Percentiles rank a stretch among this genome's conserved stretches.
Conservation (phyloP, 352 stramenopile genomes). For the Phytophthora brassicae region DNA sequence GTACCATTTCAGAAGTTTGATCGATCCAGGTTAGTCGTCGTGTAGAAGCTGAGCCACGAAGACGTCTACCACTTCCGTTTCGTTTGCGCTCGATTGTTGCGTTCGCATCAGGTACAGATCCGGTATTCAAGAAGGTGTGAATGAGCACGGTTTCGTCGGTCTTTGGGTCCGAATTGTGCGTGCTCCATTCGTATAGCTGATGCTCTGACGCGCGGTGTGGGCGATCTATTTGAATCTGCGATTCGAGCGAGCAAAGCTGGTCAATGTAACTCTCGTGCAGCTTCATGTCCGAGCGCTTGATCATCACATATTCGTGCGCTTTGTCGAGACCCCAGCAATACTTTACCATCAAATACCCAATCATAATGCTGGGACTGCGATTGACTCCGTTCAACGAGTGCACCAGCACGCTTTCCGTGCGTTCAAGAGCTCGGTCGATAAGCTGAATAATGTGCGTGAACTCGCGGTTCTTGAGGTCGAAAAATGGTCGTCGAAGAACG, state of each 20-base stretch:
- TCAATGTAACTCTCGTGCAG: conserved; percentile 77
- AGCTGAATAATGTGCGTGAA: conserved; percentile 82
- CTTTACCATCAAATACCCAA: conserved; percentile 92
- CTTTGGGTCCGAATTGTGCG: conserved; percentile 40
- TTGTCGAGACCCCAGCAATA: conserved; percentile 94
- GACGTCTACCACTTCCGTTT: conserved; percentile 24
- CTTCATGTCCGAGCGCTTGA: conserved; percentile 87
- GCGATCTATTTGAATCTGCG: conserved; percentile 58
- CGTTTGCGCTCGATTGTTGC: conserved; percentile 12
- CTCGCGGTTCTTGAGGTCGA: conserved; percentile 84
- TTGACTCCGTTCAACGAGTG: conserved; percentile 86
- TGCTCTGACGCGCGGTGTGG: conserved; percentile 47
- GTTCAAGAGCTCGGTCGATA: conserved; percentile 79
- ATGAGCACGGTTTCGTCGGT: conserved; percentile 76
- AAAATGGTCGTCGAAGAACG: conserved; percentile 62
- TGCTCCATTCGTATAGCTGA: conserved; percentile 75
- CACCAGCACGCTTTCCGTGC: conserved; percentile 87
- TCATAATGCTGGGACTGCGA: conserved; percentile 81
- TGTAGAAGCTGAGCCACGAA: conserved; percentile 2
- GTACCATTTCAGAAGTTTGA: conserved; percentile 61
- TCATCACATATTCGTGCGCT: conserved; percentile 88
- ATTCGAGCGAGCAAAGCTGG: conserved; percentile 68
- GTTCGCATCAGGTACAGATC: conserved; percentile 19
- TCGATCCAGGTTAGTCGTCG: conserved; percentile 73
- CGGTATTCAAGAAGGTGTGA: conserved; percentile 76